Evolutionary conservation across 805 yeast species (phyloP).

Genomic region (Candida bentonensis): DNA sequence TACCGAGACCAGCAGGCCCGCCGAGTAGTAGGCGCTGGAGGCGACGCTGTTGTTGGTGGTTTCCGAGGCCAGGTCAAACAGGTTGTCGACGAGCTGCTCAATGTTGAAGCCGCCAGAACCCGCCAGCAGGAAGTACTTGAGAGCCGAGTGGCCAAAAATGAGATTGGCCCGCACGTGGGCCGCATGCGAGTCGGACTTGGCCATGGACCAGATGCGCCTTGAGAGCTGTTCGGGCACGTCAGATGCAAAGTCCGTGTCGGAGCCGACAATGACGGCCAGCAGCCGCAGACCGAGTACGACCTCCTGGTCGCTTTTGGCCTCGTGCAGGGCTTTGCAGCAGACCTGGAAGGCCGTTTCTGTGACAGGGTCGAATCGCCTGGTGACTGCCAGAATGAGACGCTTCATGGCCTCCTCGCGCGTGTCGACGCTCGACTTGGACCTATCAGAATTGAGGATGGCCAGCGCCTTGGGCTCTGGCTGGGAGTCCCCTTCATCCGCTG

Average conservation of each 20-base stretch:
- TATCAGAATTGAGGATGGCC: background rate
- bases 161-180: background rate
- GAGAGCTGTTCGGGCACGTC: background rate
- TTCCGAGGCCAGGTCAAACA: constrained; percentile 17
- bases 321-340: constrained; percentile 1
- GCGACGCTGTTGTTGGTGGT: constrained; percentile 7
- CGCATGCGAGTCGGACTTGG: background rate
- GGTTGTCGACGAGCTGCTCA: constrained; percentile 13
- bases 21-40: background rate
- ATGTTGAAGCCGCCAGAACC: constrained; percentile 24
- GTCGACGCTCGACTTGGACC: background rate
- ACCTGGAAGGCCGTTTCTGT: constrained; percentile 1
- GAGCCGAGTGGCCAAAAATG: constrained; percentile 13
- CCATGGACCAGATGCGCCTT: background rate
- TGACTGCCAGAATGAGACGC: background rate
- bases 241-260: background rate
- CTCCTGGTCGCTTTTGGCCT: constrained; percentile 1
- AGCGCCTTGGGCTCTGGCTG: background rate
- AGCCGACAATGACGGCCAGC: background rate
- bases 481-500: background rate
- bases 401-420: background rate
- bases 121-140: constrained; percentile 16
- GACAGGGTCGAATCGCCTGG: background rate
- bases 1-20: background rate
- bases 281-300: background rate